phyloP scores from a whole-genome alignment of 805 yeast species.

The Komagataella phaffii region DNA sequence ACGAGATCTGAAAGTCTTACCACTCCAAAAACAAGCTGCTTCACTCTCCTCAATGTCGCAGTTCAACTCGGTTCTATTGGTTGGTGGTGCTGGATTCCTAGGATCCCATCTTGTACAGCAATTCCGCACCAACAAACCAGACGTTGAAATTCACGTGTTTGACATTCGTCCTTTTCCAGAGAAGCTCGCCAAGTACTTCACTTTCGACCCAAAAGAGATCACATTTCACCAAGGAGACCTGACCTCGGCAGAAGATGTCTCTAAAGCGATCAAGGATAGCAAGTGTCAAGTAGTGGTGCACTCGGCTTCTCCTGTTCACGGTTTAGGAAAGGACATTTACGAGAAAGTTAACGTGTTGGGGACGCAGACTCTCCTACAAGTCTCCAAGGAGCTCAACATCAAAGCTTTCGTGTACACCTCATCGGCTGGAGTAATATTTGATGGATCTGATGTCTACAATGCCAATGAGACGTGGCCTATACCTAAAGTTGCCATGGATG shows the following conservation, averaged over 20 bases:
- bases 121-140: conserved; percentile 50
- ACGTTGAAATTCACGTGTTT: conserved; percentile 71
- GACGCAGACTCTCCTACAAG: conserved; percentile 58
- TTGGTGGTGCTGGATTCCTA: conserved; percentile 95
- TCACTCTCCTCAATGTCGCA: not conserved
- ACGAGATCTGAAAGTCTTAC: not conserved
- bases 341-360: conserved; percentile 88
- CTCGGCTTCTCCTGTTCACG: conserved; percentile 95
- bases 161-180: conserved; percentile 86
- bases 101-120: conserved; percentile 88
- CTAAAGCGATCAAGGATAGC: conserved; percentile 41
- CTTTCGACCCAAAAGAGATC: conserved; percentile 51
- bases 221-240: conserved; percentile 70
- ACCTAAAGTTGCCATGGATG: conserved; percentile 89
- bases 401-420: conserved; percentile 85
- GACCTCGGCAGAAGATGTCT: conserved; percentile 59
- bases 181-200: conserved; percentile 53
- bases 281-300: conserved; percentile 75
- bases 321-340: conserved; percentile 68
- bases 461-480: conserved; percentile 94
- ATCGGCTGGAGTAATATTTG: conserved; percentile 93
- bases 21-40: not conserved
- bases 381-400: conserved; percentile 35
- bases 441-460: conserved; percentile 84
- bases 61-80: conserved; percentile 46